phyloP scores from a whole-genome alignment of 257 asterid species.

The Cinchona pubescens region DNA sequence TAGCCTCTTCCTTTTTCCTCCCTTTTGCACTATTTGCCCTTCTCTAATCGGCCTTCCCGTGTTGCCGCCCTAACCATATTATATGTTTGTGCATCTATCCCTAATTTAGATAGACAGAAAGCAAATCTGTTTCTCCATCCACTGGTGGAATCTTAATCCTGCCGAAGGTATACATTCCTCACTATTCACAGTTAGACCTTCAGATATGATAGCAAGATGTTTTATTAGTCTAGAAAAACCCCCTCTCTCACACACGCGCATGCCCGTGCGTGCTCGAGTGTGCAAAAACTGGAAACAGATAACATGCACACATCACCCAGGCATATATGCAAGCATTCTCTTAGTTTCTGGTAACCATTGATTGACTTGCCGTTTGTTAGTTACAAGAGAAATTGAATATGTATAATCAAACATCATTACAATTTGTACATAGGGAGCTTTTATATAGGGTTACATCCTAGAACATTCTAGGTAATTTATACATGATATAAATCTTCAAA shows the following conservation, averaged over 20 bases:
- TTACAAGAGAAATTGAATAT: no score
- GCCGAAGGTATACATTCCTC: neutral
- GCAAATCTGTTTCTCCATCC: neutral
- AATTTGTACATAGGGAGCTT: no score
- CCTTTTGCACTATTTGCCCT: constrained; percentile 1
- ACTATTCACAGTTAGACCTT: neutral
- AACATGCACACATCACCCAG: neutral
- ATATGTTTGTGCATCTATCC: neutral
- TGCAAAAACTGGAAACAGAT: neutral
- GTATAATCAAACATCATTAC: no score
- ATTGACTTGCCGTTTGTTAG: no score
- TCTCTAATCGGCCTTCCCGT: neutral
- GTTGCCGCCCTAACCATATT: neutral
- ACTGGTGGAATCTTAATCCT: neutral
- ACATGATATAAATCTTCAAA: no score
- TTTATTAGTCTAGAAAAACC: neutral
- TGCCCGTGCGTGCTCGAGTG: neutral
- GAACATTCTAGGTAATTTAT: no score
- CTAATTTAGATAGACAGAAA: neutral
- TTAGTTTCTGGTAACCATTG: neutral
- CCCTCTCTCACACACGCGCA: neutral
- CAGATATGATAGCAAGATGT: neutral
- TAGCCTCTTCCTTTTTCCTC: neutral
- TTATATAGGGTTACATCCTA: no score
- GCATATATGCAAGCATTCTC: no score